Percentiles rank a stretch among this genome's conserved stretches.
Evolutionary conservation across 2,329 filamentous ascomycete species (phyloP).

Genomic region (Aschersonia sp.): DNA sequence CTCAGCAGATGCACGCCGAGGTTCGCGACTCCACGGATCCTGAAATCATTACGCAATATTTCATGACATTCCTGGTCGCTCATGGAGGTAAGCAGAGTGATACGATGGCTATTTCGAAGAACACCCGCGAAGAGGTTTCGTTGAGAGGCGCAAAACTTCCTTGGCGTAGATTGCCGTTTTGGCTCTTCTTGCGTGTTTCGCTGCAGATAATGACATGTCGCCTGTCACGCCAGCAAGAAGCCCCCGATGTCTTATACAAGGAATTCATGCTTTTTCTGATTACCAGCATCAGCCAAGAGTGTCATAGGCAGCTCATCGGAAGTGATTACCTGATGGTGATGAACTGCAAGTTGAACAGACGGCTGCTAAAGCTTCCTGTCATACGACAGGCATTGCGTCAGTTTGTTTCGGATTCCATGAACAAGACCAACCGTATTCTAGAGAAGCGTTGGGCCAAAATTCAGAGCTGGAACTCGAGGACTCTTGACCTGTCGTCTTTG

Average conservation of each 20-base stretch:
- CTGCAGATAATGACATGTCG: constrained; percentile 21
- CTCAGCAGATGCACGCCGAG: constrained; percentile 18
- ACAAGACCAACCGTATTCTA: neutral
- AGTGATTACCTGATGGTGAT: constrained; percentile 19
- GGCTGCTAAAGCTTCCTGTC: constrained; percentile 21
- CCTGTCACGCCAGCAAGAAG: constrained; percentile 2
- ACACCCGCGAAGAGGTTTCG: constrained; percentile 38
- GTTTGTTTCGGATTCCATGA: neutral
- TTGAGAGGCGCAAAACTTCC: constrained; percentile 15
- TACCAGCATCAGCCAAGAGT: neutral
- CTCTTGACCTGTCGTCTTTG: neutral
- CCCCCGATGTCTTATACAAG: neutral
- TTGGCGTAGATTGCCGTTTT: constrained; percentile 38
- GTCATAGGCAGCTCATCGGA: neutral
- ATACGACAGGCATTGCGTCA: neutral
- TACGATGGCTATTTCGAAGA: constrained; percentile 26
- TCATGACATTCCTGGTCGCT: constrained; percentile 21
- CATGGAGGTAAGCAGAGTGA: constrained; percentile 15
- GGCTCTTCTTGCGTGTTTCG: constrained; percentile 38
- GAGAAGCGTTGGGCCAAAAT: constrained; percentile 15
- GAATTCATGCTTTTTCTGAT: constrained; percentile 4
- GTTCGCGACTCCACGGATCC: constrained; percentile 32
- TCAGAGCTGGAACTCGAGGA: constrained; percentile 39
- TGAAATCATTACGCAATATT: constrained; percentile 33
- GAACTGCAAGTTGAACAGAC: constrained; percentile 25